Conservation (phyloP, 164 flowering plant species). For the Pachysandra terminalis region DNA sequence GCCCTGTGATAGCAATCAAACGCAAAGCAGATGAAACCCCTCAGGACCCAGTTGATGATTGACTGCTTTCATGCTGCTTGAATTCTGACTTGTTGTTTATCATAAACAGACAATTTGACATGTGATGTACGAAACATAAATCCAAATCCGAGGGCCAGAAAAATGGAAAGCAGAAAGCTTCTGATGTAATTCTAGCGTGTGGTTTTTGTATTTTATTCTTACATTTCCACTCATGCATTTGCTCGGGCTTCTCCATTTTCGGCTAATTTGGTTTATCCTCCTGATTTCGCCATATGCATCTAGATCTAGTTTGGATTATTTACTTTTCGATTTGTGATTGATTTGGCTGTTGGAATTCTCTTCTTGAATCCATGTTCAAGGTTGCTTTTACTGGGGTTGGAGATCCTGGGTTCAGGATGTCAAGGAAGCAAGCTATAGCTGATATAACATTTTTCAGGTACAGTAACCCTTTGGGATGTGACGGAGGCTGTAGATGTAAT, state of each 20-base stretch:
- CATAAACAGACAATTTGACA: background rate
- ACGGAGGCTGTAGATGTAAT: no score
- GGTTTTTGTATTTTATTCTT: background rate
- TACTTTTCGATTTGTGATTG: conserved; percentile 18
- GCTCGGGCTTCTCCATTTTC: no score
- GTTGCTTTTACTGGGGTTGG: conserved; percentile 24
- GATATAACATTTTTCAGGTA: conserved; percentile 64
- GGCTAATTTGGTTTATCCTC: no score
- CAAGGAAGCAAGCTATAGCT: conserved; percentile 63
- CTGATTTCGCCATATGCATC: conserved; percentile 16
- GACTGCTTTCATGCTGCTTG: conserved; percentile 12
- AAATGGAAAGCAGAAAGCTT: background rate
- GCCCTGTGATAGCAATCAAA: conserved; percentile 88
- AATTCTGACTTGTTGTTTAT: background rate
- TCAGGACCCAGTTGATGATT: conserved; percentile 91
- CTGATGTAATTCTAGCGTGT: background rate
- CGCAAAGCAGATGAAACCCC: conserved; percentile 74
- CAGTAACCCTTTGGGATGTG: conserved; percentile 61
- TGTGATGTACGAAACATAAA: no score
- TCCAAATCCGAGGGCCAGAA: background rate
- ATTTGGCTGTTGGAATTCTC: no score
- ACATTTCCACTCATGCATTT: conserved; percentile 1
- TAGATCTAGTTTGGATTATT: conserved; percentile 8
- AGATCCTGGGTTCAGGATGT: conserved; percentile 53
- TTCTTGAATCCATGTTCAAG: no score